Conservation (phyloP, 192 early-diverging fungal genomes). For the Kickxella alabastrina region DNA sequence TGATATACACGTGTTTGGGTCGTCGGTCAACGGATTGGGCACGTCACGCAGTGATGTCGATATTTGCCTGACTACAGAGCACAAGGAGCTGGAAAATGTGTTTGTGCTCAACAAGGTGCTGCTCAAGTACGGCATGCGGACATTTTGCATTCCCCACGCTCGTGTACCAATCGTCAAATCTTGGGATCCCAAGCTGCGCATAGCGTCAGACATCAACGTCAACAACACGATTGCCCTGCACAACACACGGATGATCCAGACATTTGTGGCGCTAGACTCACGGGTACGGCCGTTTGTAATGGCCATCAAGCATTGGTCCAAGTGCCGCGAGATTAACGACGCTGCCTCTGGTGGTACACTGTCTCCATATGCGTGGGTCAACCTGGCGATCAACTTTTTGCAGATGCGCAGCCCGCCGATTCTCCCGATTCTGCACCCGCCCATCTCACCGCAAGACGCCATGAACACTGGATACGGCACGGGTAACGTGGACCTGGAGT, state of each 20-base stretch:
- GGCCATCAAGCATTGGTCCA: slow-evolving; percentile 94
- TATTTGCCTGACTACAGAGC: slow-evolving; percentile 84
- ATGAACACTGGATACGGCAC: slow-evolving; percentile 6
- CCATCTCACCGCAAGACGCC: slow-evolving; percentile 12
- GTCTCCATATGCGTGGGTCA: slow-evolving; percentile 93
- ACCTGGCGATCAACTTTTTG: slow-evolving; percentile 88
- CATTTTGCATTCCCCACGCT: slow-evolving; percentile 74
- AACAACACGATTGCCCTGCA: slow-evolving; percentile 87
- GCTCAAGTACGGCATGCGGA: slow-evolving; percentile 76
- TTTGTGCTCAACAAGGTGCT: slow-evolving; percentile 69
- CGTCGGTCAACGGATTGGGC: slow-evolving; percentile 84
- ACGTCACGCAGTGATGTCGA: slow-evolving; percentile 85
- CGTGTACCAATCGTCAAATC: slow-evolving; percentile 93
- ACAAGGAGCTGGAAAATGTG: slow-evolving; percentile 72
- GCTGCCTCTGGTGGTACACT: slow-evolving; percentile 91
- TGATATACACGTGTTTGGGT: slow-evolving; percentile 86
- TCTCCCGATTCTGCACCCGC: slow-evolving; percentile 76
- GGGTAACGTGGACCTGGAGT: slow-evolving; percentile 63
- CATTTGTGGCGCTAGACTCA: slow-evolving; percentile 82
- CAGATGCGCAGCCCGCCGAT: slow-evolving; percentile 88
- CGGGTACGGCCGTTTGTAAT: slow-evolving; percentile 86
- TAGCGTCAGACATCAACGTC: slow-evolving; percentile 91
- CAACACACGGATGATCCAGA: slow-evolving; percentile 86
- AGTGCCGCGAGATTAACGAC: slow-evolving; percentile 81
- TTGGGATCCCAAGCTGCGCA: slow-evolving; percentile 82